Base-by-base conservation (phyloP, 768 basidiomycete species). In the Boletales sp. region DNA sequence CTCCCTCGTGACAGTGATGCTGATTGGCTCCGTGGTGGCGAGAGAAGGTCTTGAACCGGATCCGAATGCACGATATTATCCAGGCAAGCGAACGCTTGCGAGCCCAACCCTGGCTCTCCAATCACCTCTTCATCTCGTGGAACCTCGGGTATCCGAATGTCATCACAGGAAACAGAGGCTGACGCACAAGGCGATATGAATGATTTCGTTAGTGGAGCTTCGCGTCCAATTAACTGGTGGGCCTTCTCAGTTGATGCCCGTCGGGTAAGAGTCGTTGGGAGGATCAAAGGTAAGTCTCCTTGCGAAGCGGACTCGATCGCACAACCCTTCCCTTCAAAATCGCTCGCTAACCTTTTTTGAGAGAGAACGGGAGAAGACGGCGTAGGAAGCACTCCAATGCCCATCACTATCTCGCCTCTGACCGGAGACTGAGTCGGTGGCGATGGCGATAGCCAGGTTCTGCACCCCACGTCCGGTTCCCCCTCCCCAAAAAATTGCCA, bases 401-500 rank as follows among this genome's bases (percentile, higher is more conserved):
- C 50, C 19, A 13, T 18, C 36, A 44, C 34, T 1, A 19, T 19
- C n/a, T 31, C 43, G 6, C 7, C 17, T 40, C n/a, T 42, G 24
- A 32, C 14, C 15, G 40, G 47, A 5, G 36, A 38, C n/a, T 46
- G 49, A 35, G 49, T 50, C 11, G 49, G 45, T 2, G 55, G 31
- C 17, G 58, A 63, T 21, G 60, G 54, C 2, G 58, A 59, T 8
- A 41, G 35, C 62, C 62, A 59, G 9, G 46, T 48, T 32, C 54
- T 60, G 32, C 30, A 51, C 5, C 15, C 51, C 6, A 43, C 42
- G 5, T 35, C 53, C 9, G 14, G 69, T 4, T 73, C 70, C 11
- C 69, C 63, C 1, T 61, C 56, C 0, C 77, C 81, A 51, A 86
- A 87, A 4, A 87, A 59, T 5, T 62, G 51, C 55, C 84, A 78